Evolutionary conservation across 352 stramenopile genomes (phyloP), one percentile per base, ranked within the genome.

Genomic region (Pythium vanterpoolii): DNA sequence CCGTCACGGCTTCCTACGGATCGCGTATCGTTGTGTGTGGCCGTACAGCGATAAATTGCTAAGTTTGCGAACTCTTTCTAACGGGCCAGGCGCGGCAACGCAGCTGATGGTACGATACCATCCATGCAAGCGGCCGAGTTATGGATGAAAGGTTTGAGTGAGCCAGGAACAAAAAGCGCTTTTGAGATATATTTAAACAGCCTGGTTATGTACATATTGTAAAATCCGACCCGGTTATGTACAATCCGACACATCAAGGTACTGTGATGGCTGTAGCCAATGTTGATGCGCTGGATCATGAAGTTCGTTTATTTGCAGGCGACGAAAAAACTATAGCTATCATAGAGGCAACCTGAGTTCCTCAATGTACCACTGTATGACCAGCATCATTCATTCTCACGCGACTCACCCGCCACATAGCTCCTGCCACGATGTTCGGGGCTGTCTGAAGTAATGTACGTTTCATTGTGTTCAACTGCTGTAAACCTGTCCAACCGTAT

Each of bases 11-110:
- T 8, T 66, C 48, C 1, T 19, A 36, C 19, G 47, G 60, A 0
- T 62, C 68, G 8, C 64, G 43, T n/a, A 52, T 76, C 26, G 69
- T 67, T 42, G 64, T 73, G 3, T 71, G 69, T 21, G 69, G 62
- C 10, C 63, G 64, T 2, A 23, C 46, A 8, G 47, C 27, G 9
- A 76, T 76, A 61, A 56, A 64, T 24, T 55, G 50, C 21, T 52
- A 34, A 10, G 39, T 76, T 10, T 54, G 69, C 28, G 56, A 67
- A 49, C 53, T 73, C 52, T 60, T 63, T 36, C 34, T 65, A 45
- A 24, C 53, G 28, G 49, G 73, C 26, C 57, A 68, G 21, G 30
- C 54, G 18, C 60, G 42, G 13, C 45, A 39, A 38, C 52, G 23
- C 21, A 70, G 43, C 33, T 27, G 56, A 18, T 66, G 60, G 60